A percentile compares a stretch with the other conserved stretches of the same genome.
These are phyloP conservation scores for Copromyces sp. DNA, from an alignment of 495 filamentous ascomycete species.

Conservation along the genomic window DNA sequence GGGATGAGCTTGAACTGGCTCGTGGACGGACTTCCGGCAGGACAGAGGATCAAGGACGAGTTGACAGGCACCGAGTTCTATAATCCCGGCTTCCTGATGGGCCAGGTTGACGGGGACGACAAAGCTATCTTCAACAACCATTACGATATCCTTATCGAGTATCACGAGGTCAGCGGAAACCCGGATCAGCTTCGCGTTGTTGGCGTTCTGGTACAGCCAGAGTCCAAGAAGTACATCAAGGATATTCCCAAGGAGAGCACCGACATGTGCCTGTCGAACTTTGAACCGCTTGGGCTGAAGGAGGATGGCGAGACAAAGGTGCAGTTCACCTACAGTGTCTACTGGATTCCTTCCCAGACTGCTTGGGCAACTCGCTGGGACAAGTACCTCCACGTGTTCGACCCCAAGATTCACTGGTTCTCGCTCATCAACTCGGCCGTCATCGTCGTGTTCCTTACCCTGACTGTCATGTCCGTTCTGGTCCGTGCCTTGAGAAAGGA, in stretches of 20 bases:
- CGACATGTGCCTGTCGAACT: constrained; percentile 48
- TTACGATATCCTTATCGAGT: constrained; percentile 88
- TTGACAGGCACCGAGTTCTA: constrained; percentile 67
- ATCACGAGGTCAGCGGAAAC: constrained; percentile 57
- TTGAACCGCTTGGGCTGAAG: constrained; percentile 46
- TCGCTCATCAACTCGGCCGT: constrained; percentile 89
- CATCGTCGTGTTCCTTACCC: constrained; percentile 82
- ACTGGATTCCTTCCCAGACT: constrained; percentile 68
- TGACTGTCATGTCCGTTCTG: constrained; percentile 83
- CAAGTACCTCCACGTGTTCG: constrained; percentile 90
- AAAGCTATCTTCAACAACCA: constrained; percentile 73
- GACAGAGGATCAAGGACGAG: constrained; percentile 63
- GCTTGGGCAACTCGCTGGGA: constrained; percentile 97
- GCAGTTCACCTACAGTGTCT: constrained; percentile 82
- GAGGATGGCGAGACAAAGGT: constrained; percentile 53
- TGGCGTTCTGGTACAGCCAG: constrained; percentile 76
- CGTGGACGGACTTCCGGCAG: constrained; percentile 86
- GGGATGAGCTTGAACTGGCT: constrained; percentile 91
- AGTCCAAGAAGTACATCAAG: constrained; percentile 53
- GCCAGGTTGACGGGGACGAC: constrained; percentile 44
- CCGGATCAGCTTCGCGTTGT: constrained; percentile 70
- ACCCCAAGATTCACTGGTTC: constrained; percentile 98
- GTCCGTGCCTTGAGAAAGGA: constrained; percentile 82
- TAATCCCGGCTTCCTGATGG: constrained; percentile 79
- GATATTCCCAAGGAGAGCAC: constrained; percentile 32